A percentile compares a stretch with the other conserved stretches of the same genome.
Evolutionary conservation across 2,329 filamentous ascomycete genomes (phyloP).

Genomic region (Pseudodiploospora longispora): DNA sequence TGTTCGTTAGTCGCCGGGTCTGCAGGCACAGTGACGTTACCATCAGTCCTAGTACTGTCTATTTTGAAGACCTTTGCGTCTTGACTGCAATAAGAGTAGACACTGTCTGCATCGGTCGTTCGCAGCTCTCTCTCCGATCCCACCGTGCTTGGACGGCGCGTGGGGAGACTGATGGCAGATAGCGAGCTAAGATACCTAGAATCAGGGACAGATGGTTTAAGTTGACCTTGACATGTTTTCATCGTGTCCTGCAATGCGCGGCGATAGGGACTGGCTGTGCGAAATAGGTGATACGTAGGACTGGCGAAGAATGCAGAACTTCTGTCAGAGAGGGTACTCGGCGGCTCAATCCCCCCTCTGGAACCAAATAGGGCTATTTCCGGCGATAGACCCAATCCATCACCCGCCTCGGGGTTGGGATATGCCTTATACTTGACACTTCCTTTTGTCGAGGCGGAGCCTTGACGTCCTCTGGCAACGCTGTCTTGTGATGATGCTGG

Average conservation of each 20-base stretch:
- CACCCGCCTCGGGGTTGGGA: slow-evolving; percentile 7
- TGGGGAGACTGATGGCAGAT: slow-evolving; percentile 30
- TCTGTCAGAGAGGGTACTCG: slow-evolving; percentile 29
- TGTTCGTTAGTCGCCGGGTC: background rate
- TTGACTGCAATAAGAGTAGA: slow-evolving; percentile 34
- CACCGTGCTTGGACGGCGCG: slow-evolving; percentile 30
- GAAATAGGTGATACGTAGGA: slow-evolving; percentile 42
- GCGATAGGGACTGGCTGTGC: slow-evolving; percentile 48
- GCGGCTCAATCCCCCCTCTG: slow-evolving; percentile 10
- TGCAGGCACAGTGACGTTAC: background rate
- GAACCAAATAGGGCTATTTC: slow-evolving; percentile 3
- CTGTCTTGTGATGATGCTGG: background rate
- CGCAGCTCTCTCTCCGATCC: slow-evolving; percentile 31
- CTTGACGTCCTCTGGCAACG: background rate
- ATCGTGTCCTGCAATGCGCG: slow-evolving; percentile 42
- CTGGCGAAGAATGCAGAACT: slow-evolving; percentile 46
- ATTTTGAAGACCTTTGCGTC: slow-evolving; percentile 11
- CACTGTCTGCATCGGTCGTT: slow-evolving; percentile 37
- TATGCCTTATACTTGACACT: slow-evolving; percentile 6
- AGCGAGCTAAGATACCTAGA: slow-evolving; percentile 33
- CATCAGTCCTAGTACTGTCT: too few relatives aligned
- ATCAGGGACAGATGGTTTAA: slow-evolving; percentile 18
- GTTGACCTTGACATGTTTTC: slow-evolving; percentile 23
- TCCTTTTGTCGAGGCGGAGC: background rate
- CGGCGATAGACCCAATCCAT: slow-evolving; percentile 8